phyloP scores from a whole-genome alignment of 805 yeast genomes.

The Starmerella apicola region DNA sequence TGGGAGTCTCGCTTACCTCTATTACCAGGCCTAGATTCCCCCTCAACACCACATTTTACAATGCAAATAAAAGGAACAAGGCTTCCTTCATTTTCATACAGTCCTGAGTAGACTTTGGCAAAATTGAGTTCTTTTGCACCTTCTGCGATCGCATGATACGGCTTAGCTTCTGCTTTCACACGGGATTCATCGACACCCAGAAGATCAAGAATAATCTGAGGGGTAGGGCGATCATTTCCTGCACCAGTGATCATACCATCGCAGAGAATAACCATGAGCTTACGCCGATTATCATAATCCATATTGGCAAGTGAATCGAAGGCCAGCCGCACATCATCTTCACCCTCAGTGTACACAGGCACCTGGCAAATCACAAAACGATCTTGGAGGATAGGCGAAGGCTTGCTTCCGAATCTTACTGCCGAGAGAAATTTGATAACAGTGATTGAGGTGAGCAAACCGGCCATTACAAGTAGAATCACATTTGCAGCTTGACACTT shows the following conservation, averaged over 20 bases:
- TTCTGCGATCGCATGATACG: conserved; percentile 47
- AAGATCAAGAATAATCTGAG: conserved; percentile 39
- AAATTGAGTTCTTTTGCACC: conserved; percentile 47
- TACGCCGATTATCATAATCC: conserved; percentile 45
- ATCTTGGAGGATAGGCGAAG: conserved; percentile 30
- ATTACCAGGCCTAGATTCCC: conserved; percentile 46
- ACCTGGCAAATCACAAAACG: conserved; percentile 33
- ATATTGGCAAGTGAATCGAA: conserved; percentile 46
- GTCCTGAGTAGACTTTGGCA: conserved; percentile 52
- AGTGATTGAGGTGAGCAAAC: conserved; percentile 29
- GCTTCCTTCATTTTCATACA: conserved; percentile 43
- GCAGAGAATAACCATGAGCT: conserved; percentile 43
- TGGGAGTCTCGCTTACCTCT: conserved; percentile 58
- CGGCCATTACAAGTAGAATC: conserved; percentile 30
- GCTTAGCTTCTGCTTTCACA: conserved; percentile 36
- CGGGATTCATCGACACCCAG: conserved; percentile 37
- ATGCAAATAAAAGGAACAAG: conserved; percentile 42
- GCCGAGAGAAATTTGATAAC: conserved; percentile 31
- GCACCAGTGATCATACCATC: conserved; percentile 51
- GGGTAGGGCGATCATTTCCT: conserved; percentile 46
- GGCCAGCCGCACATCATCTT: conserved; percentile 41
- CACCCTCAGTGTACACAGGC: conserved; percentile 45
- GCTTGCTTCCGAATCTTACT: conserved; percentile 28
- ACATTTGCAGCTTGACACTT: conserved; percentile 32
- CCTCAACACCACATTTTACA: conserved; percentile 46